Evolutionary conservation across 345 rosid species (phyloP).

Genomic region (Nephelium lappaceum): DNA sequence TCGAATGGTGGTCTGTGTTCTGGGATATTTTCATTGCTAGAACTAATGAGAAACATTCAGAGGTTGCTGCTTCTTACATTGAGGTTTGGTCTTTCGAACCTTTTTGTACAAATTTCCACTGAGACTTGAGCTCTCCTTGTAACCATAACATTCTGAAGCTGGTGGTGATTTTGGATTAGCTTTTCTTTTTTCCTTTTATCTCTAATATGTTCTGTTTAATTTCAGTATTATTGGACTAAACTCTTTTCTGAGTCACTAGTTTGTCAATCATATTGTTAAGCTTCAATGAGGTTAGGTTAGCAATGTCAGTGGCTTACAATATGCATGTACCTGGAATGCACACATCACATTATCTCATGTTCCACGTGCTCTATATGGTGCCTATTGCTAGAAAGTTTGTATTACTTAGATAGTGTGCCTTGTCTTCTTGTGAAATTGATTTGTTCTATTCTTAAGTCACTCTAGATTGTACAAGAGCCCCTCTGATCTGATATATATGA

Average conservation of each 20-base stretch:
- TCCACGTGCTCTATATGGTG: background rate
- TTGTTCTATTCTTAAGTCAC: background rate
- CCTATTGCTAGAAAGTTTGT: background rate
- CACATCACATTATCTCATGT: background rate
- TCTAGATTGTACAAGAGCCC: background rate
- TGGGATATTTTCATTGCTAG: constrained; percentile 99
- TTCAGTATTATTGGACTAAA: background rate
- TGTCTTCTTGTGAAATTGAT: background rate
- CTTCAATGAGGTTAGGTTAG: background rate
- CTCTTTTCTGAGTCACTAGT: background rate
- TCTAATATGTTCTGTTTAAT: background rate
- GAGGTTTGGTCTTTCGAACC: constrained; percentile 54
- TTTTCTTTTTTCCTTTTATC: background rate
- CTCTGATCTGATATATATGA: background rate
- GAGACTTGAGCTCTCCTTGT: background rate
- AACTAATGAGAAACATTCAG: constrained; percentile 98
- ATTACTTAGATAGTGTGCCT: background rate
- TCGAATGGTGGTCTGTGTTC: constrained; percentile 99
- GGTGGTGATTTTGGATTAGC: background rate
- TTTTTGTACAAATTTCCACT: background rate
- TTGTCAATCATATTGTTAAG: background rate
- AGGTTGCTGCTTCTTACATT: constrained; percentile 96
- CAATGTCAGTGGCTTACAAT: background rate
- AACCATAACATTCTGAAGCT: background rate
- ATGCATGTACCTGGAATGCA: background rate